Conservation (phyloP, 148 eudicot species). For the Rhododendron griersonianum region DNA sequence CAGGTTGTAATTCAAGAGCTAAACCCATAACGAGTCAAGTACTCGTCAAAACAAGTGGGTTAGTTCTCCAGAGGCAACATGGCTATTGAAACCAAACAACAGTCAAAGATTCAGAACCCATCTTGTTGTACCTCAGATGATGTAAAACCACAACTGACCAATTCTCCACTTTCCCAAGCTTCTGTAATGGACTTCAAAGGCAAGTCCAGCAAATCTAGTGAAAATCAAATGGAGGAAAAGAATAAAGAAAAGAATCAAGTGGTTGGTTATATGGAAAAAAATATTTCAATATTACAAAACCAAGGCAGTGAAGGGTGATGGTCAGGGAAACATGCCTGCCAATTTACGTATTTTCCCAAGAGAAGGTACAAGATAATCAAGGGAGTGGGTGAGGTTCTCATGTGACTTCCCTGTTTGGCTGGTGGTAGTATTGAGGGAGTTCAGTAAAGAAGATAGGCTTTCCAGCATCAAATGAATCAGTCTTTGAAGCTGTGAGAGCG, state of each 20-base stretch:
- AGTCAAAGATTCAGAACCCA: not conserved
- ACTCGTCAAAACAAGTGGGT: not conserved
- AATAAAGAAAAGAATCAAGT: not conserved
- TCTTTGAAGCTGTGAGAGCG: slow-evolving; percentile 66
- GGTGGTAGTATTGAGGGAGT: slow-evolving; percentile 40
- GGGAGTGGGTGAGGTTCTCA: slow-evolving; percentile 28
- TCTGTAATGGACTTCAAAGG: slow-evolving; percentile 80
- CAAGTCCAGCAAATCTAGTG: slow-evolving; percentile 80
- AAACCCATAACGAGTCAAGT: not conserved
- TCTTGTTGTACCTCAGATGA: slow-evolving; percentile 59
- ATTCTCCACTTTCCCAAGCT: slow-evolving; percentile 87
- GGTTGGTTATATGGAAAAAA: not conserved
- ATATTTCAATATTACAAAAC: not conserved
- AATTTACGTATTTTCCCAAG: slow-evolving; percentile 64
- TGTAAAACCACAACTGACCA: slow-evolving; percentile 67
- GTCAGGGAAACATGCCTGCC: slow-evolving; percentile 45
- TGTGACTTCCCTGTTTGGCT: slow-evolving; percentile 38
- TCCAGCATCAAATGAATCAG: slow-evolving; percentile 71
- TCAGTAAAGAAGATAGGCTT: slow-evolving; percentile 60
- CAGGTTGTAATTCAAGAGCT: not conserved
- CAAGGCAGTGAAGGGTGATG: not conserved
- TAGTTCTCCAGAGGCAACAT: not conserved
- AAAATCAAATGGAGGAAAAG: not conserved
- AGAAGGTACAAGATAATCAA: slow-evolving; percentile 61
- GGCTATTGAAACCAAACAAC: not conserved